phyloP scores from a whole-genome alignment of 106 monocot genomes.

The Iris macrosiphon region DNA sequence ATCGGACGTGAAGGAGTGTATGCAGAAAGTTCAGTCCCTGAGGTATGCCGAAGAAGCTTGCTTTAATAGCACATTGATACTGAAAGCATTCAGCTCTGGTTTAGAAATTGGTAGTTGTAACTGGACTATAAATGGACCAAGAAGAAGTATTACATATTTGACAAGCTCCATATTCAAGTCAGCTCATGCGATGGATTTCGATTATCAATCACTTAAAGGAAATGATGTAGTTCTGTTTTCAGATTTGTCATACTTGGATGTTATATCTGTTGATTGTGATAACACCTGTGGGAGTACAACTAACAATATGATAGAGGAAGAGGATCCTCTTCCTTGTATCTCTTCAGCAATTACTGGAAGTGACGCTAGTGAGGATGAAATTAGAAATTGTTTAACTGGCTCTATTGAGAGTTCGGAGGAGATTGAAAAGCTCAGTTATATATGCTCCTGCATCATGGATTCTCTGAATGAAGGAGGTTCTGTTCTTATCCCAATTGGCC shows the following conservation, averaged over 20 bases:
- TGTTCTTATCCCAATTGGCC: slow-evolving; percentile 75
- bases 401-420: slow-evolving; percentile 49
- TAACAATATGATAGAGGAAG: slow-evolving; percentile 1
- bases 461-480: slow-evolving; percentile 66
- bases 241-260: slow-evolving; percentile 51
- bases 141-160: slow-evolving; percentile 58
- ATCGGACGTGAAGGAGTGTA: slow-evolving; percentile 63
- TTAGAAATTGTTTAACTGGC: slow-evolving; percentile 8
- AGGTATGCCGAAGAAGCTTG: slow-evolving; percentile 84
- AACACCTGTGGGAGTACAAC: neutral
- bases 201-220: slow-evolving; percentile 47
- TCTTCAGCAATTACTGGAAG: slow-evolving; percentile 3
- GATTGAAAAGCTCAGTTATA: slow-evolving; percentile 60
- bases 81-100: slow-evolving; percentile 90
- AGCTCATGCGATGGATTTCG: slow-evolving; percentile 58
- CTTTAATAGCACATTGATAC: slow-evolving; percentile 53
- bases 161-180: slow-evolving; percentile 66
- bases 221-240: slow-evolving; percentile 73
- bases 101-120: slow-evolving; percentile 84
- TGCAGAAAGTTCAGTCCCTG: slow-evolving; percentile 46
- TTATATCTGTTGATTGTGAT: slow-evolving; percentile 8
- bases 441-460: slow-evolving; percentile 70
- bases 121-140: slow-evolving; percentile 77
- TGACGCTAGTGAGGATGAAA: slow-evolving; percentile 22
- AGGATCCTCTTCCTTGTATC: slow-evolving; percentile 8